phyloP scores from a whole-genome alignment of 2,329 filamentous ascomycete genomes.

The Fusarium gaditjirri region DNA sequence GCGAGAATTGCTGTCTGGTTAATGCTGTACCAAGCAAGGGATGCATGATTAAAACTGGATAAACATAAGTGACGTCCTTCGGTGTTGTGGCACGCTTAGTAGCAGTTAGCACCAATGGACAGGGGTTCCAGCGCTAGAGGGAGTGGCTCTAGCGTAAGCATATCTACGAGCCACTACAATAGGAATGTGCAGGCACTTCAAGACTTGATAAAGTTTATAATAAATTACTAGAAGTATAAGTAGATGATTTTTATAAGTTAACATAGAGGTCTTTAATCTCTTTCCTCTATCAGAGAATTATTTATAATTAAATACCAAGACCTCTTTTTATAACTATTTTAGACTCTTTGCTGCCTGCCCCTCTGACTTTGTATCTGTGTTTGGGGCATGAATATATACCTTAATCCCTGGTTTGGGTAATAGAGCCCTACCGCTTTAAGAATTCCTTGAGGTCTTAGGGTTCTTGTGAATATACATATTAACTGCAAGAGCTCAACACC shows the following conservation, averaged over 20 bases:
- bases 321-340: not conserved
- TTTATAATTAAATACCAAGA: no score
- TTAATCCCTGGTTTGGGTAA: rapidly evolving
- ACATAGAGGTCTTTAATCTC: rapidly evolving
- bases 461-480: no score
- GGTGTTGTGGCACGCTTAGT: rapidly evolving
- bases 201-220: rapidly evolving
- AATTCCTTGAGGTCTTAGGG: not conserved
- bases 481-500: rapidly evolving
- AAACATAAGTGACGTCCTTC: not conserved
- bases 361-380: not conserved
- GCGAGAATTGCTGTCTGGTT: rapidly evolving
- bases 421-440: no score
- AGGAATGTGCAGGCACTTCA: rapidly evolving
- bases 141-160: not conserved
- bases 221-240: rapidly evolving
- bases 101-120: not conserved
- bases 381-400: rapidly evolving
- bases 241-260: not conserved
- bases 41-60: not conserved
- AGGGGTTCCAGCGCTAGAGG: rapidly evolving
- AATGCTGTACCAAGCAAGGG: not conserved
- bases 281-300: no score
- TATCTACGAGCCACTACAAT: rapidly evolving
- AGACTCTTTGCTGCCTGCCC: not conserved